Conservation (phyloP, 2,329 filamentous ascomycete species). For the Aspergillus tamarii region DNA sequence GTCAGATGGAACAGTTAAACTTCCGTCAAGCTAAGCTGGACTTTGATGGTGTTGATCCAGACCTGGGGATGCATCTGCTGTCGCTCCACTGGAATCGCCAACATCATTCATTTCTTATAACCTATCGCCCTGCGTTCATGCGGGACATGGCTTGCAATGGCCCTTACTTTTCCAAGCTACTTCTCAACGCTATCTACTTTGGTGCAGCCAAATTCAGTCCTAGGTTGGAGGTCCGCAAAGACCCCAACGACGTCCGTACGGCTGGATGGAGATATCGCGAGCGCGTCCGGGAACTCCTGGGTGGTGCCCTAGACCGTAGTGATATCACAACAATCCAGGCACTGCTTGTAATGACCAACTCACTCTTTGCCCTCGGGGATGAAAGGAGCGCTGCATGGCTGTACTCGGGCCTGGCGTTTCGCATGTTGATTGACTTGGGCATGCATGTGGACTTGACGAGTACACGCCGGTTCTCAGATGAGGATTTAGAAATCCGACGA, state of each 20-base stretch:
- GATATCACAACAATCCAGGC: constrained; percentile 60
- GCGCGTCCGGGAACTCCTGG: constrained; percentile 52
- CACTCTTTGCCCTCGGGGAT: constrained; percentile 55
- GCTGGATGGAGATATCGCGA: constrained; percentile 54
- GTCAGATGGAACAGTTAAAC: background rate
- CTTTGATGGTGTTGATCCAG: constrained; percentile 9
- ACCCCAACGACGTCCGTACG: constrained; percentile 51
- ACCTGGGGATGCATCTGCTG: background rate
- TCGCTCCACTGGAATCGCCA: constrained; percentile 9
- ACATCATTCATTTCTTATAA: constrained; percentile 7
- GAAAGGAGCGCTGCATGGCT: constrained; percentile 58
- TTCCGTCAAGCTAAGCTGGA: constrained; percentile 8
- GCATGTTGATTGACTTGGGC: constrained; percentile 57
- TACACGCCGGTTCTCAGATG: constrained; percentile 25
- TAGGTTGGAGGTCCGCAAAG: constrained; percentile 49
- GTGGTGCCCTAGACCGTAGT: constrained; percentile 51
- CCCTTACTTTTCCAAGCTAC: constrained; percentile 55
- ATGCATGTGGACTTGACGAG: constrained; percentile 47
- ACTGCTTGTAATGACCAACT: constrained; percentile 55
- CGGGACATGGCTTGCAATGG: constrained; percentile 33
- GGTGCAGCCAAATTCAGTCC: constrained; percentile 52
- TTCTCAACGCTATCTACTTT: constrained; percentile 51
- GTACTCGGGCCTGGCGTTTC: constrained; percentile 55
- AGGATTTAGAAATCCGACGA: constrained; percentile 33
- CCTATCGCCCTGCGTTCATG: constrained; percentile 16